Percentiles rank a stretch among this genome's conserved stretches.
These are phyloP conservation scores for Dunaliella primolecta DNA, from an alignment of 139 green algal species.

Conservation along the genomic window DNA sequence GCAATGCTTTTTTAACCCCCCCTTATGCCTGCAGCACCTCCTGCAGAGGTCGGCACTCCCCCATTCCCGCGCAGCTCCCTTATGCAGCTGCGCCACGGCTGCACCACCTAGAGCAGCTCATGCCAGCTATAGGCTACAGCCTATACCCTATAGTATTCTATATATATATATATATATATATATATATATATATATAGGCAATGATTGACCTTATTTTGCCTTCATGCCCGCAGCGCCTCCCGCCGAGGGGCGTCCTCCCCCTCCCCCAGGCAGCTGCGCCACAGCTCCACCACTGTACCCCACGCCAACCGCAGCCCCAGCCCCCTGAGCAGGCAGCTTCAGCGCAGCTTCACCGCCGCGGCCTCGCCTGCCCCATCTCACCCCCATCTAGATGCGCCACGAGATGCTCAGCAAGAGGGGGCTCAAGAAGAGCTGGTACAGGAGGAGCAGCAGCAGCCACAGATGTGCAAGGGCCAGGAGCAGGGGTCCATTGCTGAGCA, in stretches of 20 bases:
- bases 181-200: too few species aligned
- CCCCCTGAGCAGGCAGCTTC: neutral
- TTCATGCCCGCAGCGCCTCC: neutral
- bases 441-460: too few species aligned
- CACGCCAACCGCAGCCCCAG: neutral
- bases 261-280: neutral
- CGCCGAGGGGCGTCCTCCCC: neutral
- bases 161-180: too few species aligned
- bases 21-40: neutral
- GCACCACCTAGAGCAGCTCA: too few species aligned
- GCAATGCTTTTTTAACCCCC: neutral
- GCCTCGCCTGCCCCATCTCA: neutral
- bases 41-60: neutral
- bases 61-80: too few species aligned
- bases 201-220: neutral
- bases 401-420: too few species aligned
- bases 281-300: neutral
- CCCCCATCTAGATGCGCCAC: too few species aligned
- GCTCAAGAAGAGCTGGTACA: too few species aligned
- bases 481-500: too few species aligned
- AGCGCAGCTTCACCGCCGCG: neutral
- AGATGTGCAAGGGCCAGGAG: too few species aligned
- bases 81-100: neutral
- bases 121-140: too few species aligned
- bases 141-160: too few species aligned